Conservation (phyloP, 2,329 filamentous ascomycete genomes). For the Fusarium euwallaceae region DNA sequence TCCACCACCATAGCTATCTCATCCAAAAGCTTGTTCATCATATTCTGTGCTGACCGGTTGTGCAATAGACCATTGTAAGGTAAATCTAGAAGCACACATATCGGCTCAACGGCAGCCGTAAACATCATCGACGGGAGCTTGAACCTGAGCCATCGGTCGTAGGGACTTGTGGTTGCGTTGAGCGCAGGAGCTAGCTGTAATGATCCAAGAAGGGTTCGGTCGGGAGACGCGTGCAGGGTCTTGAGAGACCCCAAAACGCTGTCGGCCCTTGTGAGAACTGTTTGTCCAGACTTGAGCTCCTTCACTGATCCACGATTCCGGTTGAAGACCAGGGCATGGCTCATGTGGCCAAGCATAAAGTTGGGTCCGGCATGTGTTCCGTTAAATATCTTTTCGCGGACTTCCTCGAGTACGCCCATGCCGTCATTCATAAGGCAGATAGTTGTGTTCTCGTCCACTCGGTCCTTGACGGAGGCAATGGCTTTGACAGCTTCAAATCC, state of each 20-base stretch:
- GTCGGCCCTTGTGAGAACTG: slow-evolving; percentile 47
- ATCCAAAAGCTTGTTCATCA: slow-evolving; percentile 78
- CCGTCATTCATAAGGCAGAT: slow-evolving; percentile 85
- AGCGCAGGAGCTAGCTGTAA: slow-evolving; percentile 42
- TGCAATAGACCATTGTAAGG: slow-evolving; percentile 78
- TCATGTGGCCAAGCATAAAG: slow-evolving; percentile 78
- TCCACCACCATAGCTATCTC: slow-evolving; percentile 82
- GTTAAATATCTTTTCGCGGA: slow-evolving; percentile 79
- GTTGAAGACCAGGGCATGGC: slow-evolving; percentile 60
- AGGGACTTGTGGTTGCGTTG: slow-evolving; percentile 38
- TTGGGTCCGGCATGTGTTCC: slow-evolving; percentile 75
- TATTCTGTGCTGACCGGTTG: slow-evolving; percentile 73
- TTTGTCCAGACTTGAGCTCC: slow-evolving; percentile 52
- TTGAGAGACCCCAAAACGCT: slow-evolving; percentile 28
- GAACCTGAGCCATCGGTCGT: slow-evolving; percentile 69
- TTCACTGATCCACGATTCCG: slow-evolving; percentile 55
- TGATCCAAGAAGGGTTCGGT: slow-evolving; percentile 39
- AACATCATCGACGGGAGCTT: slow-evolving; percentile 86
- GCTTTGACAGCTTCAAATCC: slow-evolving; percentile 68
- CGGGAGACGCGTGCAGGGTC: slow-evolving; percentile 31
- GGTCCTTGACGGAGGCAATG: slow-evolving; percentile 71
- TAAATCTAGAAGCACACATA: slow-evolving; percentile 84
- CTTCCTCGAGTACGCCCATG: slow-evolving; percentile 83
- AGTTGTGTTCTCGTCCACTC: slow-evolving; percentile 76
- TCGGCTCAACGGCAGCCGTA: slow-evolving; percentile 81